phyloP scores from a whole-genome alignment of 2,329 filamentous ascomycete species.

The Arthrobotrys entomopaga region DNA sequence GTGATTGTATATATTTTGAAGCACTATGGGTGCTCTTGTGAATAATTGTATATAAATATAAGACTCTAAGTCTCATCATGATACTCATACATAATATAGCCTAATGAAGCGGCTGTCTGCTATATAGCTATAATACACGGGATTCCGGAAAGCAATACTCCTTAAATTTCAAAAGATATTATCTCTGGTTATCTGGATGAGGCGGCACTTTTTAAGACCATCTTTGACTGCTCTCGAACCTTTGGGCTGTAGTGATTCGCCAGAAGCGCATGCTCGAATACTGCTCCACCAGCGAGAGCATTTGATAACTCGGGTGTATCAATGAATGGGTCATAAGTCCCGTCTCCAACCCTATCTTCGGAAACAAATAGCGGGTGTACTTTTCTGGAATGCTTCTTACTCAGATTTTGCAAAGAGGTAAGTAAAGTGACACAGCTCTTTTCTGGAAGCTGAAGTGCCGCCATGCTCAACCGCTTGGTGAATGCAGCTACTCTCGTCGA shows the following conservation, averaged over 20 bases:
- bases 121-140: constrained; percentile 2
- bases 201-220: constrained; percentile 35
- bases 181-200: constrained; percentile 10
- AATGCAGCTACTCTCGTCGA: constrained; percentile 87
- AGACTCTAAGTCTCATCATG: constrained; percentile 13
- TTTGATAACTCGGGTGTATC: constrained; percentile 49
- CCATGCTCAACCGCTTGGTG: constrained; percentile 86
- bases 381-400: constrained; percentile 82
- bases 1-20: constrained; percentile 38
- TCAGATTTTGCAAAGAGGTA: constrained; percentile 79
- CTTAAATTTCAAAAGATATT: background rate
- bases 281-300: constrained; percentile 42
- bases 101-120: constrained; percentile 1
- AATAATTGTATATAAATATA: constrained; percentile 45
- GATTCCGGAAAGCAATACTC: background rate
- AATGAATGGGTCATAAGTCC: constrained; percentile 65
- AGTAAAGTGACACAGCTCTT: constrained; percentile 85
- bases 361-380: constrained; percentile 88
- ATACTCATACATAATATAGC: constrained; percentile 14
- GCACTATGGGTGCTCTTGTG: constrained; percentile 7
- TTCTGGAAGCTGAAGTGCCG: constrained; percentile 85
- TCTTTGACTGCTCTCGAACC: constrained; percentile 64
- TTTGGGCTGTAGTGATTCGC: constrained; percentile 85
- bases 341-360: constrained; percentile 90
- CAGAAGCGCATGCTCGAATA: constrained; percentile 66